Evolutionary conservation across 78 protist genomes (phyloP), one percentile per base, ranked within the genome.

Genomic region (Dictyostelium capitatum): DNA sequence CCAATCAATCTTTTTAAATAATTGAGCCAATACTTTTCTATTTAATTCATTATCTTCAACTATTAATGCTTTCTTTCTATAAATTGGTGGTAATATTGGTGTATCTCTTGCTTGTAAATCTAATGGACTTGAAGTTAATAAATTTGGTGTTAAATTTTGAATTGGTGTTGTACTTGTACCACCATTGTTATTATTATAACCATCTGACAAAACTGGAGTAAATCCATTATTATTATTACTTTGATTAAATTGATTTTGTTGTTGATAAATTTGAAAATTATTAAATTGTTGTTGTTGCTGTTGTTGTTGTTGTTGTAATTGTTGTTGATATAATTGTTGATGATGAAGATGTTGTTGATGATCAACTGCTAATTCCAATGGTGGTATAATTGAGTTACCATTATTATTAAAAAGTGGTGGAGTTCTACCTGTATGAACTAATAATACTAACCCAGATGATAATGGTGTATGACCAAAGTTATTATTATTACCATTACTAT

Each of bases 31-130:
- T 32, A 84, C 92, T 20, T 84, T 84, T 41, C 92, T 64, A 75
- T 84, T 84, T 30, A 84, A 10, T 59, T 84, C 92, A 74, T 84
- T 84, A 28, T 84, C 92, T 47, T 84, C 92, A 19, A 84, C 92
- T 2, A 84, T 47, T n/a, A 84, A 30, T 46, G 92, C 92, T 15
- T 19, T 54, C 67, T 74, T 84, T 30, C 30, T 53, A n/a, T 67
- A 32, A 19, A 32, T 25, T 62, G 70, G 70, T 11, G 78, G 78
- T 37, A 41, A 41, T 46, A 73, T 4, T 1, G 56, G 79, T 50
- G 67, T 50, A 25, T 28, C 41, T 15, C 82, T 43, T 37, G 46
- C 48, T 77, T 77, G 56, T 37, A 77, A 37, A 50, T 32, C 57
- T 41, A 80, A 80, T 23, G 82, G 41, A 28, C 73, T 82, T 3